A percentile compares a stretch with the other conserved stretches of the same genome.
These are phyloP conservation scores for Monilinia aucupariae DNA, from an alignment of 2,329 filamentous ascomycete genomes.

Conservation along the genomic window DNA sequence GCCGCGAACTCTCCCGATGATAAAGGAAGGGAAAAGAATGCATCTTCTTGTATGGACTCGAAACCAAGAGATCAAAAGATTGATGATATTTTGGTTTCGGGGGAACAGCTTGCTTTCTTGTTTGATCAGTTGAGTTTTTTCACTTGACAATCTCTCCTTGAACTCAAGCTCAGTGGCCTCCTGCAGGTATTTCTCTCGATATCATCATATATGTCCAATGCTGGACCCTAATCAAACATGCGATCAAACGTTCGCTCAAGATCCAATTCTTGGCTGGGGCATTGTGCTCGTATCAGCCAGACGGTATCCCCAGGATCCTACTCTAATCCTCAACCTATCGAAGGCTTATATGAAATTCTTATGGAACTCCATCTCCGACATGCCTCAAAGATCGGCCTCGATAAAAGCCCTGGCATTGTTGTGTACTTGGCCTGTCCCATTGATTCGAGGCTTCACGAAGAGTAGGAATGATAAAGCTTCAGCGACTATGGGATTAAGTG, in stretches of 20 bases:
- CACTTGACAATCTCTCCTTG: conserved; percentile 33
- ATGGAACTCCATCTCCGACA: conserved; percentile 24
- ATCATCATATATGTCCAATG: conserved; percentile 60
- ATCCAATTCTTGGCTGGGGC: conserved; percentile 64
- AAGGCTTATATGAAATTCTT: conserved; percentile 22
- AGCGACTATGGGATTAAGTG: conserved; percentile 16
- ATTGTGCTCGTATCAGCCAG: conserved; percentile 58
- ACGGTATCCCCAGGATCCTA: conserved; percentile 50
- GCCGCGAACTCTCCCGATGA: conserved; percentile 40
- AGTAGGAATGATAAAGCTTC: conserved; percentile 16
- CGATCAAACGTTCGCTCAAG: conserved; percentile 52
- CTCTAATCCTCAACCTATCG: conserved; percentile 39
- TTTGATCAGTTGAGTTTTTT: conserved; percentile 19
- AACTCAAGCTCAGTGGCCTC: not conserved
- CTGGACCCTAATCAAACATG: conserved; percentile 49
- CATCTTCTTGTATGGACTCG: conserved; percentile 38
- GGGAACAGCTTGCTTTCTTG: conserved; percentile 18
- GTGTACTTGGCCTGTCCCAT: conserved; percentile 33
- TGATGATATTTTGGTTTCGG: conserved; percentile 18
- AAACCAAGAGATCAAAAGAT: conserved; percentile 16
- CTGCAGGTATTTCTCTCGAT: conserved; percentile 55
- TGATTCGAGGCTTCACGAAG: conserved; percentile 23
- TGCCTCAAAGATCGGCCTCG: conserved; percentile 23
- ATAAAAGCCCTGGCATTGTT: conserved; percentile 30
- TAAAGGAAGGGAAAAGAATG: conserved; percentile 48